These are phyloP conservation scores for Fusarium continuum DNA, from an alignment of 2,329 filamentous ascomycete species.

Conservation along the genomic window DNA sequence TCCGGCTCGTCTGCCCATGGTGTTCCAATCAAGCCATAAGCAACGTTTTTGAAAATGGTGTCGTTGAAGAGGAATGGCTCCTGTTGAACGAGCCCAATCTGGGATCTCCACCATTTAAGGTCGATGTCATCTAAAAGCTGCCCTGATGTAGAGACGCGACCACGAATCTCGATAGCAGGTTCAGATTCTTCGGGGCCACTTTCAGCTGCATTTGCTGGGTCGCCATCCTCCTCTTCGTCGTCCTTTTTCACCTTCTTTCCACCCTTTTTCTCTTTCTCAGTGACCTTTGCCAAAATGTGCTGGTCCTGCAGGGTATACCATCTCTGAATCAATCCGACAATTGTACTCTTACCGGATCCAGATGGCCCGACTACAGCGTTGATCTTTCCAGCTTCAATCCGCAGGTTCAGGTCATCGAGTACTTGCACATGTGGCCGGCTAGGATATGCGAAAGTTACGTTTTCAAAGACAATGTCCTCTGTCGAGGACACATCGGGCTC, in stretches of 20 bases:
- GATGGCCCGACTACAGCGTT: slow-evolving; percentile 80
- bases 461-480: slow-evolving; percentile 60
- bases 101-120: slow-evolving; percentile 69
- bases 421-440: slow-evolving; percentile 71
- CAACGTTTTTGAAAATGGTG: slow-evolving; percentile 70
- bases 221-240: slow-evolving; percentile 44
- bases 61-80: slow-evolving; percentile 75
- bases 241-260: slow-evolving; percentile 53
- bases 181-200: slow-evolving; percentile 51
- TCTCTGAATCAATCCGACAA: slow-evolving; percentile 74
- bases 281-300: slow-evolving; percentile 59
- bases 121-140: slow-evolving; percentile 66
- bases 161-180: slow-evolving; percentile 56
- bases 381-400: slow-evolving; percentile 70
- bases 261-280: slow-evolving; percentile 58
- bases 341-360: slow-evolving; percentile 78
- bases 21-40: slow-evolving; percentile 64
- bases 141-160: slow-evolving; percentile 60
- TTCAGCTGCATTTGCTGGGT: slow-evolving; percentile 42
- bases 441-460: slow-evolving; percentile 79
- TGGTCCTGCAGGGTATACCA: slow-evolving; percentile 73
- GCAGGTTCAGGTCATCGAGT: slow-evolving; percentile 66
- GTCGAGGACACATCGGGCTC: slow-evolving; percentile 51
- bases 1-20: slow-evolving; percentile 62
- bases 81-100: slow-evolving; percentile 74